Evolutionary conservation across 768 basidiomycete species (phyloP), one percentile per base, ranked within the genome.

Genomic region (Hysterangium stoloniferum): DNA sequence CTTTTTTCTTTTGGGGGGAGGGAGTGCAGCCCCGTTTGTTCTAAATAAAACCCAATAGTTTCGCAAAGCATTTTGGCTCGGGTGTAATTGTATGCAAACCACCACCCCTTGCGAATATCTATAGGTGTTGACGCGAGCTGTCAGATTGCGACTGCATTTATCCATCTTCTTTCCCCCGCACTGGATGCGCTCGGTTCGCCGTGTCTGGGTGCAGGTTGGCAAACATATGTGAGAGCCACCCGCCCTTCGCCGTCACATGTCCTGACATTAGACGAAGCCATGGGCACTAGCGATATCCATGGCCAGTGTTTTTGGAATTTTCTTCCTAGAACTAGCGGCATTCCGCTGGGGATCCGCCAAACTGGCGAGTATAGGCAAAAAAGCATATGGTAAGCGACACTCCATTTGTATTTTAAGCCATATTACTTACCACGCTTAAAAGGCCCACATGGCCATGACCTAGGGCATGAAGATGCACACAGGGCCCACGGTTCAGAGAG

Each of bases 31-130:
- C n/a, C n/a, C n/a, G n/a, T n/a, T n/a, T n/a, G n/a, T n/a, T n/a
- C n/a, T n/a, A n/a, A n/a, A 4, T 43, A n/a, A 19, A 27, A 15
- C 44, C 8, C 22, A 19, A 17, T 52, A 86, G 85, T 45, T 88
- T 92, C 62, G 83, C 86, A 27, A 92, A 90, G 65, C 91, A 84
- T 64, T 93, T 94, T 66, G 91, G 91, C 24, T 90, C 87, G 11
- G 91, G 91, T 22, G 86, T 90, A 42, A 89, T 90, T 58, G 86
- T 87, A 52, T 58, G 82, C 69, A 12, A 33, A 33, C 13, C 45
- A 31, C 50, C 12, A 35, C 11, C 12, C 12, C 27, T 0, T 40
- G 36, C n/a, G 25, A 20, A 12, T 13, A 22, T 20, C 20, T 42
- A 17, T 12, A 15, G 35, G 38, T 41, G 17, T 40, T 15, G n/a